Conservation (phyloP, 345 rosid species). For the Barbarea vulgaris region DNA sequence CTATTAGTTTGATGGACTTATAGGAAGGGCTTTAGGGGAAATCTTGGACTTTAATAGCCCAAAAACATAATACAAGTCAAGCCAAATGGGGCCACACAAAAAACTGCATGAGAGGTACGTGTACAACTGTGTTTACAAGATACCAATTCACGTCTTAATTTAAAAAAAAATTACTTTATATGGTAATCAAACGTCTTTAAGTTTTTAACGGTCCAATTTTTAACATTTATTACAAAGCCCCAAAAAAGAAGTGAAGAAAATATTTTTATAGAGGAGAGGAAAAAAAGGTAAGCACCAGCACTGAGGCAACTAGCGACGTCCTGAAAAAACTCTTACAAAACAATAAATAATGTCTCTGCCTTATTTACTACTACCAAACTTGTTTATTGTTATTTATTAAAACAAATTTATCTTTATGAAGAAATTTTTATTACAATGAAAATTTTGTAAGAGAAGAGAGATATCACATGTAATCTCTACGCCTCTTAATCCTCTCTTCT, state of each 20-base stretch:
- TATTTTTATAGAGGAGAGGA: background rate
- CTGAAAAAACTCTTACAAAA: background rate
- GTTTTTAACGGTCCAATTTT: conserved; percentile 22
- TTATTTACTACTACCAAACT: conserved; percentile 29
- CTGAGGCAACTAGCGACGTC: background rate
- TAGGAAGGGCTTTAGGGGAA: conserved; percentile 14
- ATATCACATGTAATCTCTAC: conserved; percentile 26
- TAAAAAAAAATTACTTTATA: background rate
- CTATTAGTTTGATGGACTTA: background rate
- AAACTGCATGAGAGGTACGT: conserved; percentile 40
- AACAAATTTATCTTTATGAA: background rate
- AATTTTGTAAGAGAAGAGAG: conserved; percentile 9
- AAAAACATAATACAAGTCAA: conserved; percentile 37
- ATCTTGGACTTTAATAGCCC: conserved; percentile 33
- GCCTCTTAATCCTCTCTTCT: conserved; percentile 31
- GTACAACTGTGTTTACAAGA: conserved; percentile 10
- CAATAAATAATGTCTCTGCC: conserved; percentile 29
- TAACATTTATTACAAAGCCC: conserved; percentile 35
- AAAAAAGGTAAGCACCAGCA: background rate
- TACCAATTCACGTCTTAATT: conserved; percentile 25
- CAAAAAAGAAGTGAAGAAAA: conserved; percentile 10
- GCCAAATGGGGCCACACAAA: conserved; percentile 35
- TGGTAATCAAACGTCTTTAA: conserved; percentile 7
- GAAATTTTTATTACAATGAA: background rate
- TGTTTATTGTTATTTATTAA: background rate